A percentile compares a stretch with the other conserved stretches of the same genome.
phyloP scores from a whole-genome alignment of 2,329 filamentous ascomycete species.

The Penicillium sp. region DNA sequence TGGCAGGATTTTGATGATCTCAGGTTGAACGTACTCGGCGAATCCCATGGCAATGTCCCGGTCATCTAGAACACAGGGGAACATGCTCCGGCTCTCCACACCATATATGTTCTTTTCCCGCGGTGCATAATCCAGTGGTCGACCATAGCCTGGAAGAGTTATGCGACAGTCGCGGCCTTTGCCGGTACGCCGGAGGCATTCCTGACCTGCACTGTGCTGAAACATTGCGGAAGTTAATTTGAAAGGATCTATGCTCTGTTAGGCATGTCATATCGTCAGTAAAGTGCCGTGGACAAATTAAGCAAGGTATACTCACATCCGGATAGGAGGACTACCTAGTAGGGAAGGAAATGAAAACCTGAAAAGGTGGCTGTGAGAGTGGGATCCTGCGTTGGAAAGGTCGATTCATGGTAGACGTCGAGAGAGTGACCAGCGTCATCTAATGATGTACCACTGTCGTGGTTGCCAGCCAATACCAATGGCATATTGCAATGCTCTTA shows the following conservation, averaged over 20 bases:
- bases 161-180: constrained; percentile 17
- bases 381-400: neutral
- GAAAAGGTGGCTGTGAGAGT: neutral
- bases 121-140: constrained; percentile 28
- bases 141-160: constrained; percentile 32
- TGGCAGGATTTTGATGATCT: neutral
- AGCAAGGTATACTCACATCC: neutral
- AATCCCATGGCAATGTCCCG: constrained; percentile 29
- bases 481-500: neutral
- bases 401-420: neutral
- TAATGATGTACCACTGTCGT: constrained; percentile 24
- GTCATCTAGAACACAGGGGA: constrained; percentile 33
- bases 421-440: neutral
- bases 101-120: constrained; percentile 27
- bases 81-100: constrained; percentile 27
- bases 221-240: constrained; percentile 16
- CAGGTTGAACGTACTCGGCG: constrained; percentile 21
- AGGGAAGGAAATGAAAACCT: neutral
- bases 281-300: neutral
- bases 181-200: constrained; percentile 4
- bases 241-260: neutral
- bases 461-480: neutral
- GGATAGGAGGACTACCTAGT: neutral
- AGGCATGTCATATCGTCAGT: neutral
- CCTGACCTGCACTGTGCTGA: constrained; percentile 13